Conservation (phyloP, 2,329 filamentous ascomycete species). For the Monosporascus sp. region DNA sequence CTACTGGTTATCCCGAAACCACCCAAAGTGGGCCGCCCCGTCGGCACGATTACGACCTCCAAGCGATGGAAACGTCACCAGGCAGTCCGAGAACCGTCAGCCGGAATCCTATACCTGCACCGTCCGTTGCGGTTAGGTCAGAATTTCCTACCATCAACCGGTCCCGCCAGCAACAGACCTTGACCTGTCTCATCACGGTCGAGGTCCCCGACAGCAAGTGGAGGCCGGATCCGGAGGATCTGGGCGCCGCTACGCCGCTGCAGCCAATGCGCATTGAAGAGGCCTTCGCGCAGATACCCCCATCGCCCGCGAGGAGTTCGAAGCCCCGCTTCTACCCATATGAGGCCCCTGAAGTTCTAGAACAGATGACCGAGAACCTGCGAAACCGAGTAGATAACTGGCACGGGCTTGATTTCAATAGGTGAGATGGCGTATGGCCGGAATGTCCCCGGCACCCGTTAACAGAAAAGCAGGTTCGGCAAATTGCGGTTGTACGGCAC, state of each 20-base stretch:
- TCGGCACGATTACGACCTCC: slow-evolving; percentile 90
- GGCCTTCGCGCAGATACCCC: slow-evolving; percentile 44
- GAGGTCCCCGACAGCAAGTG: slow-evolving; percentile 92
- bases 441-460: slow-evolving; percentile 12
- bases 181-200: slow-evolving; percentile 90
- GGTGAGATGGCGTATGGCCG: slow-evolving; percentile 39
- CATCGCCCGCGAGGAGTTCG: slow-evolving; percentile 54
- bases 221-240: slow-evolving; percentile 77
- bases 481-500: slow-evolving; percentile 86
- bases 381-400: slow-evolving; percentile 92
- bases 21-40: slow-evolving; percentile 64
- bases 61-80: slow-evolving; percentile 87
- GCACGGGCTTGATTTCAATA: slow-evolving; percentile 90
- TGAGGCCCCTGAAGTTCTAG: slow-evolving; percentile 70
- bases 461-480: slow-evolving; percentile 61
- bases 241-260: slow-evolving; percentile 49
- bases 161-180: slow-evolving; percentile 87
- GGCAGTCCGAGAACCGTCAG: slow-evolving; percentile 65
- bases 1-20: slow-evolving; percentile 73
- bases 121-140: slow-evolving; percentile 88
- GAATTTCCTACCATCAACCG: slow-evolving; percentile 93
- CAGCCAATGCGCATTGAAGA: slow-evolving; percentile 48
- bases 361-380: slow-evolving; percentile 81
- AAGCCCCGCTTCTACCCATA: slow-evolving; percentile 60
- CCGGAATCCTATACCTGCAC: slow-evolving; percentile 84